Evolutionary conservation across 139 green algal species (phyloP), one percentile per base, ranked within the genome.

Genomic region (Microglena sp.): DNA sequence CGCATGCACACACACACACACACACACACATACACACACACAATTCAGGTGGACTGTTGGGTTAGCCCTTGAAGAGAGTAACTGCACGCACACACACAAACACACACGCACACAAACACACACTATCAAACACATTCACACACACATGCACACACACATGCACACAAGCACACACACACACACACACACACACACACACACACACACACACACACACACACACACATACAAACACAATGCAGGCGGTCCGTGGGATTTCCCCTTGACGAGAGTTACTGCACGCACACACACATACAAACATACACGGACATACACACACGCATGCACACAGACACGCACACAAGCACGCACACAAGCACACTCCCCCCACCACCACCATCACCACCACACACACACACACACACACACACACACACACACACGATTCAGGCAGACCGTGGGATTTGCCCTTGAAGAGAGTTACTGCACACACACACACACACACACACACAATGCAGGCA

Each of bases 121-220:
- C 18, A 62, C 21, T 15, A 27, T 27, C 55, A 35, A 27, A 62
- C 55, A 18, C 55, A 62, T 29, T 43, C 55, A 35, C 55, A 62
- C 55, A 62, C 55, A 35, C 18, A 62, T 29, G 36, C 55, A 35
- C 55, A 62, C 55, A 62, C 18, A 35, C 55, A 62, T 29, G 36
- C 18, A 8, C 55, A 62, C 55, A 34, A 27, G 29, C 55, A 34
- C 55, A 62, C 18, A 35, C 55, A 62, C 50, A 59, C 50, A 27
- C 55, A 62, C 55, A 62, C 55, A 35, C 18, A 62, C 55, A 62
- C 55, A 35, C 55, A 62, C 55, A 62, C 18, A 35, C 55, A 62
- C 55, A 62, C 18, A 34, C 55, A 62, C 55, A 34, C 55, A 62
- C 55, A 34, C 55, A 62, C 18, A 35, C 55, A 62, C 55, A 62